These are phyloP conservation scores for Penicillium arizonense DNA, from an alignment of 495 filamentous ascomycete genomes.

Conservation along the genomic window DNA sequence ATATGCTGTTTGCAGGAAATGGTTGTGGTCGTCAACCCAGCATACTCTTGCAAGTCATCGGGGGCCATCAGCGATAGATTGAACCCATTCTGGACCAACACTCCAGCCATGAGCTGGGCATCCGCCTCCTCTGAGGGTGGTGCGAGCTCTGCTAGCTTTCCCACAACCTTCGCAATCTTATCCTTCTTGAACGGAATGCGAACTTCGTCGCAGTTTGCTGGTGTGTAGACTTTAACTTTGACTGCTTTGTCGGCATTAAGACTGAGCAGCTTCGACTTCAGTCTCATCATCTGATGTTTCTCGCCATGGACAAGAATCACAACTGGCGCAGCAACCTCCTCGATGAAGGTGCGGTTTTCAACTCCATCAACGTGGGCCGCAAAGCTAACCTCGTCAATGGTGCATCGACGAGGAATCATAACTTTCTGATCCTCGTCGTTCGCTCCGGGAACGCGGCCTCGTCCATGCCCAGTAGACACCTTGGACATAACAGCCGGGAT, in stretches of 20 bases:
- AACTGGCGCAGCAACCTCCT: conserved; percentile 84
- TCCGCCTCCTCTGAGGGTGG: conserved; percentile 56
- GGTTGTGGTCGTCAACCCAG: conserved; percentile 88
- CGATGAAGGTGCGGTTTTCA: conserved; percentile 93
- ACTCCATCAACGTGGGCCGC: conserved; percentile 96
- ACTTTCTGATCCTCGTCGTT: conserved; percentile 69
- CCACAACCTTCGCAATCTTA: conserved; percentile 94
- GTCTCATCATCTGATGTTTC: conserved; percentile 95
- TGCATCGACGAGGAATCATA: conserved; percentile 91
- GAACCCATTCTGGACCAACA: conserved; percentile 95
- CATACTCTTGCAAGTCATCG: conserved; percentile 92
- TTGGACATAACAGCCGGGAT: conserved; percentile 90
- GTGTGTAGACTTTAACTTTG: conserved; percentile 87
- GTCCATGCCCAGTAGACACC: conserved; percentile 55
- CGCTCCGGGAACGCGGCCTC: conserved; percentile 44
- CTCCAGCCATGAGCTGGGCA: conserved; percentile 70
- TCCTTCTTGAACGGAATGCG: conserved; percentile 93
- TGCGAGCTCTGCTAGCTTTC: conserved; percentile 79
- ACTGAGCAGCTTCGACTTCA: conserved; percentile 91
- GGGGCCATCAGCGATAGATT: conserved; percentile 95
- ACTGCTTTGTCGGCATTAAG: conserved; percentile 76
- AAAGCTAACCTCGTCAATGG: conserved; percentile 87
- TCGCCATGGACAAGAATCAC: conserved; percentile 97
- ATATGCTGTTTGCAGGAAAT: conserved; percentile 89
- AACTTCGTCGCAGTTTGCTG: conserved; percentile 93